Conservation (phyloP, 1,139 yeast species). For the Candida pseudoviswanathii region DNA sequence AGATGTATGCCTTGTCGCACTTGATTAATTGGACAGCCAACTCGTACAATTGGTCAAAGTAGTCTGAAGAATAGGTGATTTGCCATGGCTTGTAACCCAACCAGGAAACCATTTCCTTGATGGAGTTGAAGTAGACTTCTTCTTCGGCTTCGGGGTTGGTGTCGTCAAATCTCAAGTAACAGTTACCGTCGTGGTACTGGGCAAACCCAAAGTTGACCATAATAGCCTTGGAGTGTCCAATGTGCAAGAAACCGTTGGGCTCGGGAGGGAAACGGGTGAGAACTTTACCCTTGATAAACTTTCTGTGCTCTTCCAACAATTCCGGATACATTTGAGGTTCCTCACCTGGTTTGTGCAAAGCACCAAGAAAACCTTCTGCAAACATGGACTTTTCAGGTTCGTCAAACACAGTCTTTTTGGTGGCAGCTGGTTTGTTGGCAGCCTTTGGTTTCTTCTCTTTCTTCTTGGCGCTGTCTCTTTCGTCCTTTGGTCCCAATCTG, state of each 20-base stretch:
- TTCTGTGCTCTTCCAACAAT: slow-evolving; percentile 76
- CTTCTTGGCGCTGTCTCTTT: slow-evolving; percentile 83
- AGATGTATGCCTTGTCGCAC: slow-evolving; percentile 79
- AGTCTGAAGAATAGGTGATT: slow-evolving; percentile 93
- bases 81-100: slow-evolving; percentile 92
- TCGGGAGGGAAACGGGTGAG: slow-evolving; percentile 98
- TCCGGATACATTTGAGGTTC: slow-evolving; percentile 90
- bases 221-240: slow-evolving; percentile 97
- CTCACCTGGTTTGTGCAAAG: slow-evolving; percentile 92
- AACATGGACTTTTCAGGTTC: slow-evolving; percentile 77
- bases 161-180: slow-evolving; percentile 93
- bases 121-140: slow-evolving; percentile 83
- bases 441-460: slow-evolving; percentile 65
- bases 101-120: slow-evolving; percentile 85
- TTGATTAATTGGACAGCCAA: slow-evolving; percentile 80
- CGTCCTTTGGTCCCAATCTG: slow-evolving; percentile 91
- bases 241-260: slow-evolving; percentile 95
- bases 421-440: slow-evolving; percentile 19
- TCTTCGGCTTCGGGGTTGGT: slow-evolving; percentile 99
- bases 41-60: slow-evolving; percentile 84
- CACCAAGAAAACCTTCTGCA: slow-evolving; percentile 93
- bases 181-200: slow-evolving; percentile 76
- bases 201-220: slow-evolving; percentile 97
- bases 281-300: slow-evolving; percentile 77
- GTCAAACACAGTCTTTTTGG: slow-evolving; percentile 21